phyloP scores from a whole-genome alignment of 306 rosid genomes.

The Quercus alba region DNA sequence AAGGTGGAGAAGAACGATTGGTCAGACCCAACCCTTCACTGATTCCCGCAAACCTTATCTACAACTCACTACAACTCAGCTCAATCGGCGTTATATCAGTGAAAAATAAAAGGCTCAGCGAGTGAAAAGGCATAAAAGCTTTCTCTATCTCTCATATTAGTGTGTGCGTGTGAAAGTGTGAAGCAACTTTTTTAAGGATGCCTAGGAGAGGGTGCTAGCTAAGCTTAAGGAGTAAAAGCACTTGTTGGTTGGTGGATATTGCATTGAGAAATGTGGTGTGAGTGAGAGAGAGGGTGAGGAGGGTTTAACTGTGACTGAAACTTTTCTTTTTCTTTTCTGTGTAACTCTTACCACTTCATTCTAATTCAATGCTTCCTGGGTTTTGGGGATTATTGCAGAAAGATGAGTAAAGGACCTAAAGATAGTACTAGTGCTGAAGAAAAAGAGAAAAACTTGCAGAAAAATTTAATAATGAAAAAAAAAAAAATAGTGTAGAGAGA shows the following conservation, averaged over 20 bases:
- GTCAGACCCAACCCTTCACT: slow-evolving; percentile 29
- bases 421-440: too few species aligned
- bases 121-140: background rate
- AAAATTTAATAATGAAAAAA: too few species aligned
- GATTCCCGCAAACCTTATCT: slow-evolving; percentile 70
- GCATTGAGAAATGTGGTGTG: slow-evolving; percentile 37
- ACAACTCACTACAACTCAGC: slow-evolving; percentile 19
- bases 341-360: background rate
- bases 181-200: slow-evolving; percentile 20
- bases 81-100: slow-evolving; percentile 23
- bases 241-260: slow-evolving; percentile 25
- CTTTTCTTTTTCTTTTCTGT: background rate
- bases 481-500: background rate
- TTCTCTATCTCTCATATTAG: background rate
- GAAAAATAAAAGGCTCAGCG: background rate
- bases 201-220: slow-evolving; percentile 27
- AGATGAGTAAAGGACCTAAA: too few species aligned
- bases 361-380: slow-evolving; percentile 27
- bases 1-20: slow-evolving; percentile 44
- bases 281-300: slow-evolving; percentile 1
- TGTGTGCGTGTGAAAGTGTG: slow-evolving; percentile 24
- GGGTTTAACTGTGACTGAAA: slow-evolving; percentile 15
- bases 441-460: too few species aligned
- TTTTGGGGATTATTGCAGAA: slow-evolving; percentile 26
- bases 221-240: slow-evolving; percentile 17